A percentile compares a stretch with the other conserved stretches of the same genome.
Conservation (phyloP, 2,329 filamentous ascomycete species). For the Aspergillus niger region DNA sequence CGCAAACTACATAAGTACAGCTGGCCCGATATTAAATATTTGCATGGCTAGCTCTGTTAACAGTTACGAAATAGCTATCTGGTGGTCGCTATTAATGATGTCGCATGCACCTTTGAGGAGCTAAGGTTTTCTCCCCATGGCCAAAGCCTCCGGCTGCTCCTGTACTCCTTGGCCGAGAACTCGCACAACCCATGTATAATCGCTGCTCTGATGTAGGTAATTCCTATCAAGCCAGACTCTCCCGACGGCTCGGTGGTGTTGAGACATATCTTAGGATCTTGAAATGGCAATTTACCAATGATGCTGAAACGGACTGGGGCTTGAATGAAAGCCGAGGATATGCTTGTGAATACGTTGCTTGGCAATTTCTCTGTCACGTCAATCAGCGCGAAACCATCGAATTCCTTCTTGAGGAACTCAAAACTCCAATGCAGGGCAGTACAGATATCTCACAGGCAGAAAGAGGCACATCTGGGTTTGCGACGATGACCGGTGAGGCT, state of each 20-base stretch:
- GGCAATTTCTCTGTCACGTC: slow-evolving; percentile 60
- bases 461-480: slow-evolving; percentile 21
- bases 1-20: slow-evolving; percentile 43
- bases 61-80: slow-evolving; percentile 37
- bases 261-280: slow-evolving; percentile 48
- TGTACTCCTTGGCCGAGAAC: slow-evolving; percentile 42
- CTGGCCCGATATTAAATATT: neutral
- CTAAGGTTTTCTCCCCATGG: slow-evolving; percentile 43
- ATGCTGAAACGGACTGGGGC: slow-evolving; percentile 56
- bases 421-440: slow-evolving; percentile 23
- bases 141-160: slow-evolving; percentile 41
- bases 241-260: neutral
- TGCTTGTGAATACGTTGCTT: slow-evolving; percentile 64
- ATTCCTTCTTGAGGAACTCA: slow-evolving; percentile 57
- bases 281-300: slow-evolving; percentile 57
- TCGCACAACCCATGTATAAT: slow-evolving; percentile 49
- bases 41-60: neutral
- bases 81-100: slow-evolving; percentile 40
- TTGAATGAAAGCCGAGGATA: slow-evolving; percentile 59
- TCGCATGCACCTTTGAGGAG: slow-evolving; percentile 49
- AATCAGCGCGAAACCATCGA: slow-evolving; percentile 60
- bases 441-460: slow-evolving; percentile 25
- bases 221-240: neutral
- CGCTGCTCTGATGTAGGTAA: slow-evolving; percentile 54
- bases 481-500: slow-evolving; percentile 6